Percentiles rank a stretch among this genome's conserved stretches.
Conservation (phyloP, 179 eudicot species). For the Heliamphora pulchella region DNA sequence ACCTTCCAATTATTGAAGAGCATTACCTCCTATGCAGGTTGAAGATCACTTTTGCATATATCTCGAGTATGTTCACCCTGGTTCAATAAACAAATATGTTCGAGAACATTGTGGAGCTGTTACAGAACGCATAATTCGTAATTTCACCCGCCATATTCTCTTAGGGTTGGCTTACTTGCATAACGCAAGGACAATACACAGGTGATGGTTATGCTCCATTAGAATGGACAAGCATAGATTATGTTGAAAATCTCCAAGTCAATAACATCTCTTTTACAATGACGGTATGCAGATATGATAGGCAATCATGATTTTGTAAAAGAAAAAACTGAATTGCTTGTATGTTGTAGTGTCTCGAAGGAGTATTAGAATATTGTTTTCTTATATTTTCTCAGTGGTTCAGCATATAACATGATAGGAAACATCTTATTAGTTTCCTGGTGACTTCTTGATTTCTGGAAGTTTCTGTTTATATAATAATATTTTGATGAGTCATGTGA, state of each 20-base stretch:
- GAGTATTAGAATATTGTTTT: not conserved
- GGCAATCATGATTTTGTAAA: too few relatives aligned
- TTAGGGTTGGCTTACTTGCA: constrained; percentile 91
- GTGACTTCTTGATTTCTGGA: constrained; percentile 4
- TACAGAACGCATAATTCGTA: constrained; percentile 82
- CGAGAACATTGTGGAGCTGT: constrained; percentile 71
- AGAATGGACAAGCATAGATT: not conserved
- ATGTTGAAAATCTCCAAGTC: not conserved
- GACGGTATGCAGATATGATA: too few relatives aligned
- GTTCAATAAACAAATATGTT: constrained; percentile 74
- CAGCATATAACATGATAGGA: not conserved
- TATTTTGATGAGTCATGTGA: constrained; percentile 4
- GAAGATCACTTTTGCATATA: constrained; percentile 80
- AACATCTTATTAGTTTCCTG: not conserved
- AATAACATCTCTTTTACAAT: not conserved
- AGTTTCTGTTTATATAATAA: not conserved
- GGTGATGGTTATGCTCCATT: constrained; percentile 32
- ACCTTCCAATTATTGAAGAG: not conserved
- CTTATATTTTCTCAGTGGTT: not conserved
- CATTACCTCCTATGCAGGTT: constrained; percentile 39
- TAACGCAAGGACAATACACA: constrained; percentile 72
- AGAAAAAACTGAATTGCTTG: not conserved
- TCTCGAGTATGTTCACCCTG: constrained; percentile 90
- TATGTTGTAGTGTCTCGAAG: not conserved
- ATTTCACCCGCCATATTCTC: constrained; percentile 87